These are phyloP conservation scores for Hortiboletus campestris DNA, from an alignment of 768 basidiomycete species.

Conservation along the genomic window DNA sequence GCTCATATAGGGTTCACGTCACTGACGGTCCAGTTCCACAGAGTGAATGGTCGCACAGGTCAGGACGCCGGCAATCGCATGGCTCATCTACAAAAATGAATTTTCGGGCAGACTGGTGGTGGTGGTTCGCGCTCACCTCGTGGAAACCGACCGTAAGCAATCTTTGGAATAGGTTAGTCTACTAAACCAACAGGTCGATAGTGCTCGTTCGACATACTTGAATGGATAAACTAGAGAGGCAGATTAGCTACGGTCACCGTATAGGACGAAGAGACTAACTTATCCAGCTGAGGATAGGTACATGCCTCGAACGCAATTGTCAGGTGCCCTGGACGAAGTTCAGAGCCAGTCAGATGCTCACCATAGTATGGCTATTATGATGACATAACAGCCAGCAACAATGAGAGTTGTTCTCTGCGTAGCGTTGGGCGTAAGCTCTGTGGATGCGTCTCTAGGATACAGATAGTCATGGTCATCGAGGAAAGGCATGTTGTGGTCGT, in stretches of 20 bases:
- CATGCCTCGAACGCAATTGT: conserved; percentile 53
- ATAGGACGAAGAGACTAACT: conserved; percentile 47
- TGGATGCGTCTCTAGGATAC: conserved; percentile 25
- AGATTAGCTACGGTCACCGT: conserved; percentile 9
- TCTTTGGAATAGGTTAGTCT: conserved; percentile 39
- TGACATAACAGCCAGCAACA: conserved; percentile 71
- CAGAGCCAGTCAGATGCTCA: conserved; percentile 31
- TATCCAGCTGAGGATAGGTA: conserved; percentile 67
- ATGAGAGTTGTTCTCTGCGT: conserved; percentile 79
- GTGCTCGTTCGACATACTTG: conserved; percentile 60
- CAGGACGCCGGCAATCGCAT: conserved; percentile 74
- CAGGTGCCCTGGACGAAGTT: not conserved
- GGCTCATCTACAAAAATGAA: conserved; percentile 64
- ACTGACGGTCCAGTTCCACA: conserved; percentile 83
- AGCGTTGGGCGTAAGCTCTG: conserved; percentile 56
- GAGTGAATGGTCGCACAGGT: conserved; percentile 87
- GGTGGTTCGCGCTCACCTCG: conserved; percentile 50
- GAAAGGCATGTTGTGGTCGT: conserved; percentile 32
- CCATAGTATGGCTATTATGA: conserved; percentile 81
- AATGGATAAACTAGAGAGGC: conserved; percentile 74
- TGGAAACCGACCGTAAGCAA: conserved; percentile 87
- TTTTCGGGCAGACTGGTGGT: not conserved
- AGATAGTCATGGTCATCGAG: conserved; percentile 20
- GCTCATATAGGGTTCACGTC: not conserved
- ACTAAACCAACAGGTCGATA: not conserved